Percentiles rank a stretch among this genome's conserved stretches.
These are phyloP conservation scores for Phytophthora aleatoria DNA, from an alignment of 352 stramenopile species.

Conservation along the genomic window DNA sequence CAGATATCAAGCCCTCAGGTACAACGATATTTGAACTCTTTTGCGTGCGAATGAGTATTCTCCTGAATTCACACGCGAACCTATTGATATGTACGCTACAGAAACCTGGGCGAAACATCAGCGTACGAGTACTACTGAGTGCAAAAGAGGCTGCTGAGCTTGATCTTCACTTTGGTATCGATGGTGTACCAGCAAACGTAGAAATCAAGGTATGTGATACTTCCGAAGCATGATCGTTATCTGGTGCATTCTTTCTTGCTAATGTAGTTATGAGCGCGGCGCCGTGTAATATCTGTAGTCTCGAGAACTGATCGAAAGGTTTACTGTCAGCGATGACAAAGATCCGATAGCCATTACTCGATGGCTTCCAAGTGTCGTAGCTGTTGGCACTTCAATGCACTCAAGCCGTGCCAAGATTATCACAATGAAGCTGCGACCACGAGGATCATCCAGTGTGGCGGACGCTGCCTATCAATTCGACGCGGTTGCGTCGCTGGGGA, in stretches of 20 bases:
- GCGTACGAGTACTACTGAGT: conserved; percentile 60
- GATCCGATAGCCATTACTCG: conserved; percentile 47
- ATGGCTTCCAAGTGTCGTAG: conserved; percentile 54
- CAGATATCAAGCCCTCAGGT: conserved; percentile 27
- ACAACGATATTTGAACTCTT: conserved; percentile 3
- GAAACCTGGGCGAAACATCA: conserved; percentile 31
- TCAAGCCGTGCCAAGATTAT: conserved; percentile 60
- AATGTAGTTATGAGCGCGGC: not conserved
- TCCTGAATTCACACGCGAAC: not conserved
- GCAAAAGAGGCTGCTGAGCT: conserved; percentile 61
- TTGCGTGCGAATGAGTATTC: not conserved
- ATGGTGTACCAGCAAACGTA: conserved; percentile 64
- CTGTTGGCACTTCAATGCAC: conserved; percentile 58
- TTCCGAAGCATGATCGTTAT: not conserved
- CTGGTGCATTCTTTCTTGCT: not conserved
- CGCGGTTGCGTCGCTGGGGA: conserved; percentile 33
- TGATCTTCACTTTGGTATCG: conserved; percentile 67
- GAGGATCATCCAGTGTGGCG: conserved; percentile 26
- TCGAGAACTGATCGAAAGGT: conserved; percentile 55
- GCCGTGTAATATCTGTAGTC: conserved; percentile 27
- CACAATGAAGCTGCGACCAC: conserved; percentile 47
- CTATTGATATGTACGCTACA: conserved; percentile 1
- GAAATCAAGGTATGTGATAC: conserved; percentile 55
- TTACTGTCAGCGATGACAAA: conserved; percentile 42
- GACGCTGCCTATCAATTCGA: conserved; percentile 74